Evolutionary conservation across 192 early-diverging fungal genomes (phyloP), one percentile per base, ranked within the genome.

Genomic region (Podila epicladia): DNA sequence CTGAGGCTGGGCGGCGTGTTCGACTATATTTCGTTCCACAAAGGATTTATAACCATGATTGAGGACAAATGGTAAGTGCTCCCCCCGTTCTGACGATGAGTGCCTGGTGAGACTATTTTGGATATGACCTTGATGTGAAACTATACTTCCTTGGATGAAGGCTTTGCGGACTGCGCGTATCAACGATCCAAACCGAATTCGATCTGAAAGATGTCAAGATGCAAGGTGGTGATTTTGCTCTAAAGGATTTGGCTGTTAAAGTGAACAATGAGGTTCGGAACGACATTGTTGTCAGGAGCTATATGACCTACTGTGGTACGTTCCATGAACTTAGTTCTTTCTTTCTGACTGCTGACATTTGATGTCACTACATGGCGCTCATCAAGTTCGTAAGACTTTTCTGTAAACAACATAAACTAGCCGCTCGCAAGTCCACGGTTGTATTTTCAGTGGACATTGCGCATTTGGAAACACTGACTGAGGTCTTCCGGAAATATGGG

Each of bases 381-480:
- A 45, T 45, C 41, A 45, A 15, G 15, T 15, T 45, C 41, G 1
- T 15, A 45, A 45, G 17, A 45, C 2, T 15, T 8, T 4, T 45
- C 15, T 45, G 12, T n/a, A n/a, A 45, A 45, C 15, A 9, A 5
- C 24, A 24, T 1, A 65, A 67, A 5, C 35, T 64, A 83, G 83
- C 72, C 8, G 59, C 69, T 5, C 87, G 91, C n/a, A 83, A 87
- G 37, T 87, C 91, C 12, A 94, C 93, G 1, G 74, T 99, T 20
- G 93, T 97, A 1, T 99, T 99, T 86, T 96, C 95, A 2, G 94
- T 92, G 2, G 93, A 96, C 72, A 91, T 97, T 22, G 83, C 69
- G 9, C 97, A 99, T 74, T 89, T 94, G 9, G 62, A 89, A 20
- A 77, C 24, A 9, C 76, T 99, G 37, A 74, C 84, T 4, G 63